Percentiles rank a stretch among this genome's conserved stretches.
Evolutionary conservation across 495 filamentous ascomycete genomes (phyloP).

Genomic region (Trichodelitschia bisporula): DNA sequence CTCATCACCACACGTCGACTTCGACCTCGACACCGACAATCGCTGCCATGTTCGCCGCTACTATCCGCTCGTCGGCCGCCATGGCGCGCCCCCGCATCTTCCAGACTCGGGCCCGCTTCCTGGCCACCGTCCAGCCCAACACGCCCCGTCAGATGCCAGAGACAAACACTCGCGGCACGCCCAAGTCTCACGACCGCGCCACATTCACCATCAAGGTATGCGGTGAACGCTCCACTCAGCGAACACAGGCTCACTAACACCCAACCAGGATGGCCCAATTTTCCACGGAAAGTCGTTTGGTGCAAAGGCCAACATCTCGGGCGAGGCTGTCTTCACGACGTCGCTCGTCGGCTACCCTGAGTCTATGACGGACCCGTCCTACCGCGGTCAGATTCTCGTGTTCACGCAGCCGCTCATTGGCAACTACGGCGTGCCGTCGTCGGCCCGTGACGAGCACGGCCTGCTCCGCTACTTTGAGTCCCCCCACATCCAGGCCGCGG

Average conservation of each 20-base stretch:
- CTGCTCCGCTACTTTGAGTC: slow-evolving; percentile 87
- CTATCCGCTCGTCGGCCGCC: slow-evolving; percentile 26
- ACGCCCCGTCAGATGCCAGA: slow-evolving; percentile 28
- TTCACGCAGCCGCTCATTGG: slow-evolving; percentile 98
- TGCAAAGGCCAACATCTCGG: slow-evolving; percentile 73
- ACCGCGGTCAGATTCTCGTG: slow-evolving; percentile 93
- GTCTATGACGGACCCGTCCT: slow-evolving; percentile 95
- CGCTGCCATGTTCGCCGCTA: slow-evolving; percentile 13
- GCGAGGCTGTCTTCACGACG: slow-evolving; percentile 88
- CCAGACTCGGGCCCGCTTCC: slow-evolving; percentile 27
- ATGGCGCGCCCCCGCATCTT: too few species aligned
- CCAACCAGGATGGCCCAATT: slow-evolving; percentile 50
- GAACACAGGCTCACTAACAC: slow-evolving; percentile 4
- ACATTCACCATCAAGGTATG: slow-evolving; percentile 82
- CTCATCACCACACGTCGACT: slow-evolving; percentile 36
- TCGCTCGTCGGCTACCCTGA: slow-evolving; percentile 89
- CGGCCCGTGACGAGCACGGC: slow-evolving; percentile 47
- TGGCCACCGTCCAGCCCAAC: slow-evolving; percentile 48
- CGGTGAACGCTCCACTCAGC: slow-evolving; percentile 2
- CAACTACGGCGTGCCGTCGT: slow-evolving; percentile 86
- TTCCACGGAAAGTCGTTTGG: slow-evolving; percentile 87
- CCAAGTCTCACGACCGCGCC: slow-evolving; percentile 44
- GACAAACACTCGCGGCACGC: slow-evolving; percentile 22
- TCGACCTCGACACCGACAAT: slow-evolving; percentile 27
- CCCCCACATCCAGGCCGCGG: slow-evolving; percentile 84